A percentile compares a stretch with the other conserved stretches of the same genome.
Evolutionary conservation across 352 stramenopile species (phyloP).

Genomic region (Pythium phragmitis): DNA sequence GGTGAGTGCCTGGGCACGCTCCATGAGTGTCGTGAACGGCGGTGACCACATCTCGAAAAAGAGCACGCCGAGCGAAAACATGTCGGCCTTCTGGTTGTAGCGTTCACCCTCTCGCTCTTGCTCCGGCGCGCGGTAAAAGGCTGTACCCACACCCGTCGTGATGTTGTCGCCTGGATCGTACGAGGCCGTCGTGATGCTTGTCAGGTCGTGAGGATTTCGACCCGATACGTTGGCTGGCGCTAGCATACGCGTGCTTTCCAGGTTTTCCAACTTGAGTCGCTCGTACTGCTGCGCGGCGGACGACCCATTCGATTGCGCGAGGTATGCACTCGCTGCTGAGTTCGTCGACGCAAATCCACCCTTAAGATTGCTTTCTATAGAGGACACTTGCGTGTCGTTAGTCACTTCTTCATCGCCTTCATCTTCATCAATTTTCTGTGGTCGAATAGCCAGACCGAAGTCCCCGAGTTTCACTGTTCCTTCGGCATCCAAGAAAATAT

Average conservation of each 20-base stretch:
- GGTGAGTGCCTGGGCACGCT: constrained; percentile 78
- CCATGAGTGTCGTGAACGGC: constrained; percentile 91
- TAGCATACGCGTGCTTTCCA: constrained; percentile 60
- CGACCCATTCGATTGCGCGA: constrained; percentile 59
- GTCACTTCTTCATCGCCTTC: constrained; percentile 33
- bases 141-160: constrained; percentile 93
- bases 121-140: constrained; percentile 95
- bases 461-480: constrained; percentile 93
- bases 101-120: constrained; percentile 87
- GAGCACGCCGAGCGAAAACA: constrained; percentile 95
- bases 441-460: constrained; percentile 93
- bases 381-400: not conserved
- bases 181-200: constrained; percentile 63
- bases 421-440: constrained; percentile 48
- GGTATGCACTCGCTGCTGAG: constrained; percentile 26
- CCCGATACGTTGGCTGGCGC: constrained; percentile 7
- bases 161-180: constrained; percentile 61
- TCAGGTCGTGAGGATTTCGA: constrained; percentile 27
- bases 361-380: constrained; percentile 6
- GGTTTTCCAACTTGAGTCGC: constrained; percentile 59
- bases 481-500: constrained; percentile 94
- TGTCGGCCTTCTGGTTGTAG: constrained; percentile 92
- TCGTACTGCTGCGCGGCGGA: constrained; percentile 74
- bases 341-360: not conserved
- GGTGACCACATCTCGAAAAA: constrained; percentile 96